Evolutionary conservation across 257 asterid genomes (phyloP), one percentile per base, ranked within the genome.

Genomic region (Ilex aquifolium): DNA sequence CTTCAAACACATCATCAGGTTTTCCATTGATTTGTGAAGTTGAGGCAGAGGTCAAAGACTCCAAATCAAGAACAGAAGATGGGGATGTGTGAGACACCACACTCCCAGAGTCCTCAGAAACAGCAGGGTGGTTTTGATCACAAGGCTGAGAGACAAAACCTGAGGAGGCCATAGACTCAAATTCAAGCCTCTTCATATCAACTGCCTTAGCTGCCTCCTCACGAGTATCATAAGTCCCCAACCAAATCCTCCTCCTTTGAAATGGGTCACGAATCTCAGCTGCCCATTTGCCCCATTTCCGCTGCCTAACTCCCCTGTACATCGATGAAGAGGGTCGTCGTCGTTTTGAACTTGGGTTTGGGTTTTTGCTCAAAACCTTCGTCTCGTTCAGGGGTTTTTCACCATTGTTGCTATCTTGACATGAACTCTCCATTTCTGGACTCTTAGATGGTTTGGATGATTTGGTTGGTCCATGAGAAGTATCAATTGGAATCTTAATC

Each of bases 281-380:
- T 1, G 96, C 98, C 95, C 95, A 91, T 71, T 81, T 88, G 12
- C 98, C 98, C 96, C 96, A 91, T 80, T 88, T 86, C 2, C 98
- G 78, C 65, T 75, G 95, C 1, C 96, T 85, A 16, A 91, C 95
- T 27, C 96, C 98, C 66, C 74, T 72, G 69, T 64, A 74, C 59
- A 80, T 88, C 46, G 74, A 75, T 0, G 75, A 1, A 13, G 54
- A 58, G 2, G 81, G 64, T 31, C 49, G 60, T 2, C 59, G 70
- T 52, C 63, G 27, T 21, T 21, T 21, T 0, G 27, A 21, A 21
- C 27, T 21, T 21, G 27, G 74, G 31, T 27, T 62, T n/a, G 62
- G 65, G 27, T 63, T 30, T 29, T 59, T 58, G 14, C 70, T 39
- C 3, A 66, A 52, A 61, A 53, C 76, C 66, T 69, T 36, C 42